Conservation (phyloP, 129 eudicot species). For the carrot (Daucus carota) region DNA sequence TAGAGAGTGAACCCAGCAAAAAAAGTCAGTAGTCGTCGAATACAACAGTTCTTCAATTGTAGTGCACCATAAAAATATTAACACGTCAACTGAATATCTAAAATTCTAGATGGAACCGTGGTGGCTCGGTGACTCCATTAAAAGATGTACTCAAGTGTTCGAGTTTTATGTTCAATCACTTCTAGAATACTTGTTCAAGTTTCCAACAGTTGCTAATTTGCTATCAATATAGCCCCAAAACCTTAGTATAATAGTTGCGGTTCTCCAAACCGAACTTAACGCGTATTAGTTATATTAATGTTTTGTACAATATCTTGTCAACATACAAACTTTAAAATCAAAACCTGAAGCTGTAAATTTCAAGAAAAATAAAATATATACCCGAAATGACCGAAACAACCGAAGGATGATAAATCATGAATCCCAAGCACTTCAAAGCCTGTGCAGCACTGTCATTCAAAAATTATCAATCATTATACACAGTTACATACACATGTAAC, state of each 20-base stretch:
- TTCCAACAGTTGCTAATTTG: neutral
- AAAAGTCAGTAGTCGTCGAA: neutral
- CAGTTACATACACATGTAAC: neutral
- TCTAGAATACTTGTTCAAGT: neutral
- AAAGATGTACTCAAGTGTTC: neutral
- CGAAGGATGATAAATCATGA: slow-evolving; percentile 74
- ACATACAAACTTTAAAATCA: neutral
- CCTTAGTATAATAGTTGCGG: neutral
- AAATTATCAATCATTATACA: neutral
- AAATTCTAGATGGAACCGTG: neutral
- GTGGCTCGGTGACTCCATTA: neutral
- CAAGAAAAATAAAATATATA: neutral
- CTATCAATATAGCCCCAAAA: neutral
- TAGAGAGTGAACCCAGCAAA: neutral
- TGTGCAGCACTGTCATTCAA: slow-evolving; percentile 43
- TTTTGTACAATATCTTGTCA: too few relatives aligned
- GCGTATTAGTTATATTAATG: too few relatives aligned
- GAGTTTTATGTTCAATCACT: neutral
- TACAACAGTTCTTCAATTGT: neutral
- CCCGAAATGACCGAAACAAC: slow-evolving; percentile 40
- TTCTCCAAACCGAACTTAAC: neutral
- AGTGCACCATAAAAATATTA: neutral
- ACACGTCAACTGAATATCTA: neutral
- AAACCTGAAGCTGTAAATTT: neutral
- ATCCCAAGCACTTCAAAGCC: slow-evolving; percentile 93